Percentiles rank a stretch among this genome's conserved stretches.
Evolutionary conservation across 805 yeast species (phyloP).

Genomic region (Lipomyces yamanashiensis): DNA sequence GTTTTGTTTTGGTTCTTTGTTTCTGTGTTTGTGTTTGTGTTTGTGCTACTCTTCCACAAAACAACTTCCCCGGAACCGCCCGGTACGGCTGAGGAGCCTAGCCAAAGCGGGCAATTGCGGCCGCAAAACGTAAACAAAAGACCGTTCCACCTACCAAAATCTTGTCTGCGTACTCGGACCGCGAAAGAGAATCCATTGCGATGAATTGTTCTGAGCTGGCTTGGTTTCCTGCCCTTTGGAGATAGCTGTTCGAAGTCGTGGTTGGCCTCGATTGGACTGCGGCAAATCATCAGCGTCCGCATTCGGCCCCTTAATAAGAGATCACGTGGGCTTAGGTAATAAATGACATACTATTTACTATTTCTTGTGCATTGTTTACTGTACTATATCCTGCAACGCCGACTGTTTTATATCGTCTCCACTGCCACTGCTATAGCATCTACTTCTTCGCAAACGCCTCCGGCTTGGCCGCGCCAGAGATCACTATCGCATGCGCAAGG

Average conservation of each 20-base stretch:
- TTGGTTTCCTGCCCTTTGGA: not conserved
- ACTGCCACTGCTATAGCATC: not conserved
- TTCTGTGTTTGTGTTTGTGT: too few relatives aligned
- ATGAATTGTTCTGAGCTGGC: not conserved
- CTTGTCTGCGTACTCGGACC: conserved; percentile 36
- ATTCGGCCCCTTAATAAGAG: not conserved
- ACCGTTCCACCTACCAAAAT: conserved; percentile 30
- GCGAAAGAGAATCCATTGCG: conserved; percentile 33
- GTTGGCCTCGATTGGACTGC: not conserved
- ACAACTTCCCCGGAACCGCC: not conserved
- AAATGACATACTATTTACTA: not conserved
- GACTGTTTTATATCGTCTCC: too few relatives aligned
- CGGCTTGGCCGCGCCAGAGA: conserved; percentile 59
- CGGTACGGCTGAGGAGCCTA: not conserved
- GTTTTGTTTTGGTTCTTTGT: not conserved
- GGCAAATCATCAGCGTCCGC: conserved; percentile 5
- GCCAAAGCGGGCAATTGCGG: not conserved
- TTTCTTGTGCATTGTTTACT: too few relatives aligned
- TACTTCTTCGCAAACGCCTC: conserved; percentile 9
- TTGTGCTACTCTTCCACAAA: too few relatives aligned
- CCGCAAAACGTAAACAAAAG: not conserved
- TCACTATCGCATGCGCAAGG: conserved; percentile 67
- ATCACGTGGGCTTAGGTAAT: not conserved
- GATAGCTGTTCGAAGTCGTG: not conserved
- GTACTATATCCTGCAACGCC: too few relatives aligned